Evolutionary conservation across 495 filamentous ascomycete genomes (phyloP), one percentile per base, ranked within the genome.

Genomic region (Penicillium mononematosum): DNA sequence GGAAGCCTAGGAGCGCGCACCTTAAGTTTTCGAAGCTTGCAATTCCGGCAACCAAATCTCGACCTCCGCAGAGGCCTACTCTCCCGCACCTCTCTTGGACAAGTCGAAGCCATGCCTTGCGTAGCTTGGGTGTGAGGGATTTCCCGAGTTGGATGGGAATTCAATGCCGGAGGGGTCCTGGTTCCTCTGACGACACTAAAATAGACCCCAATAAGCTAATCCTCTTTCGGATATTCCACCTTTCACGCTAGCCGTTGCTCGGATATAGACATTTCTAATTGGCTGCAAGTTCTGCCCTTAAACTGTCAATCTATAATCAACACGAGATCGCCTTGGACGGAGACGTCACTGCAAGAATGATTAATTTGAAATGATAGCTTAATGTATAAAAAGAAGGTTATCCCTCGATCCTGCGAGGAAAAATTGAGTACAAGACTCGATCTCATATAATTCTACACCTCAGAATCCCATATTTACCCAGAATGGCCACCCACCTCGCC

Each of bases 401-500:
- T 54, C 44, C 53, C 54, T 46, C 39, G 17, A 51, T 60, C 20
- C 25, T 32, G 41, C 0, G 32, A 55, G 0, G 20, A 53, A 45
- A 12, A n/a, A 0, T n/a, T 38, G 34, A n/a, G 7, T n/a, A 16
- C 14, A 16, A 38, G 14, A 8, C 5, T 14, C 14, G 5, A 4
- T 38, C 14, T 14, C 14, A 38, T 38, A 38, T 16, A n/a, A 16
- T 16, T 38, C 6, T 7, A 16, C 34, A 38, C 14, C 12, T 16
- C 34, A 0, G 7, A 38, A 4, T 4, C 12, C 32, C 4, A 0
- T 16, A 34, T 0, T 38, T n/a, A 47, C 25, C 43, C 34, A 50
- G 25, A 56, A 78, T 78, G 72, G 42, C 66, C 53, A 72, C 69
- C 19, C 77, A 80, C 53, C 68, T 73, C 48, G 77, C 77, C 59